Percentiles rank a stretch among this genome's conserved stretches.
Evolutionary conservation across 257 asterid genomes (phyloP).

Genomic region (Penstemon eatonii): DNA sequence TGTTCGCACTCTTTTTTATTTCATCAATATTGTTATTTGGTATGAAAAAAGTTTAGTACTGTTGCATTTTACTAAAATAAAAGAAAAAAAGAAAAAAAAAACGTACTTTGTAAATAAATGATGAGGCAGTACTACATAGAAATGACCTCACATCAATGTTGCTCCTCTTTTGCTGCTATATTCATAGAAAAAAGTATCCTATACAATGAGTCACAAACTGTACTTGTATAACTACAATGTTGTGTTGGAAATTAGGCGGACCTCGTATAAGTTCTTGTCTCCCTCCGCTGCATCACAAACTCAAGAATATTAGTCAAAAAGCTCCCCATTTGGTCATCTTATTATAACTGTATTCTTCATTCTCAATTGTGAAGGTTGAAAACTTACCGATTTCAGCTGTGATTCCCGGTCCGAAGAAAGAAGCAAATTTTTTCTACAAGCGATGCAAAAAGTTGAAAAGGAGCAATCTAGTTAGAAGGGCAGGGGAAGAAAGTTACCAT

Average conservation of each 20-base stretch:
- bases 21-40: too few relatives aligned
- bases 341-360: neutral
- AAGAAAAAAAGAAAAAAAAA: neutral
- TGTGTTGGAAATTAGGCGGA: constrained; percentile 73
- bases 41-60: too few relatives aligned
- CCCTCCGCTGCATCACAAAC: constrained; percentile 69
- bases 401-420: constrained; percentile 97
- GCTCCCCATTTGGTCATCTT: neutral
- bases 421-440: constrained; percentile 76
- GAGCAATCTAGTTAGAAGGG: neutral
- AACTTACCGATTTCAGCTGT: constrained; percentile 83
- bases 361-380: neutral
- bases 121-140: too few relatives aligned
- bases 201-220: neutral
- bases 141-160: neutral
- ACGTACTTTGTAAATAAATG: neutral
- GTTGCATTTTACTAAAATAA: too few relatives aligned
- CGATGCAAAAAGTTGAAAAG: neutral
- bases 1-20: too few relatives aligned
- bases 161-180: constrained; percentile 6
- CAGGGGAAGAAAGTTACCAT: neutral
- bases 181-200: neutral
- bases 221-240: constrained; percentile 33
- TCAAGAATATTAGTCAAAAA: constrained; percentile 12
- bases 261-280: constrained; percentile 61